phyloP scores from a whole-genome alignment of 768 basidiomycete species.

The Leucocoprinus leucothites region DNA sequence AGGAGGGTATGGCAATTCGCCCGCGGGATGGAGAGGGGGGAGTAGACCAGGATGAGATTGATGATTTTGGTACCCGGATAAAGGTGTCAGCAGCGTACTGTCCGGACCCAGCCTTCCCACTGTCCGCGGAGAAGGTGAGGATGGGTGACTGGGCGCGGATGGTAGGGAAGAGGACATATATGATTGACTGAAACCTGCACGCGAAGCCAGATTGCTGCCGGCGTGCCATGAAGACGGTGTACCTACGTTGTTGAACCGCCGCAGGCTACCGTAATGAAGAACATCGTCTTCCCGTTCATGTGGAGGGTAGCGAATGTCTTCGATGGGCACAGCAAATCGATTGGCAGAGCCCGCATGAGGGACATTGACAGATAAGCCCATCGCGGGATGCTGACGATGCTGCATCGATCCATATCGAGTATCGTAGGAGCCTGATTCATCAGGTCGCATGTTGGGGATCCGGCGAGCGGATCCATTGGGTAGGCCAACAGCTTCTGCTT shows the following conservation, averaged over 20 bases:
- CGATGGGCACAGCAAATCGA: slow-evolving; percentile 13
- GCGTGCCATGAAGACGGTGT: slow-evolving; percentile 13
- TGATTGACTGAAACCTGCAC: slow-evolving; percentile 3
- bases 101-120: slow-evolving; percentile 52
- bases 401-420: slow-evolving; percentile 27
- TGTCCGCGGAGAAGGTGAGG: slow-evolving; percentile 25
- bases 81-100: slow-evolving; percentile 71
- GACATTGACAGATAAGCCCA: slow-evolving; percentile 13
- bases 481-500: slow-evolving; percentile 35
- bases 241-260: slow-evolving; percentile 11
- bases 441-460: slow-evolving; percentile 25
- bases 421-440: slow-evolving; percentile 29
- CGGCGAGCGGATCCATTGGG: slow-evolving; percentile 24
- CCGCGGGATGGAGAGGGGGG: slow-evolving; percentile 30
- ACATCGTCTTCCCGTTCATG: slow-evolving; percentile 11
- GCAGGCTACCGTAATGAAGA: slow-evolving; percentile 11
- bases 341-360: slow-evolving; percentile 12
- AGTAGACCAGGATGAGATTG: slow-evolving; percentile 20
- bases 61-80: slow-evolving; percentile 52
- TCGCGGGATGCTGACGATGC: slow-evolving; percentile 21
- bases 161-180: slow-evolving; percentile 18
- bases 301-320: slow-evolving; percentile 14
- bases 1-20: slow-evolving; percentile 23
- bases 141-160: slow-evolving; percentile 23
- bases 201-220: slow-evolving; percentile 8